Conservation (phyloP, 768 basidiomycete species). For the Auricularia sp. region DNA sequence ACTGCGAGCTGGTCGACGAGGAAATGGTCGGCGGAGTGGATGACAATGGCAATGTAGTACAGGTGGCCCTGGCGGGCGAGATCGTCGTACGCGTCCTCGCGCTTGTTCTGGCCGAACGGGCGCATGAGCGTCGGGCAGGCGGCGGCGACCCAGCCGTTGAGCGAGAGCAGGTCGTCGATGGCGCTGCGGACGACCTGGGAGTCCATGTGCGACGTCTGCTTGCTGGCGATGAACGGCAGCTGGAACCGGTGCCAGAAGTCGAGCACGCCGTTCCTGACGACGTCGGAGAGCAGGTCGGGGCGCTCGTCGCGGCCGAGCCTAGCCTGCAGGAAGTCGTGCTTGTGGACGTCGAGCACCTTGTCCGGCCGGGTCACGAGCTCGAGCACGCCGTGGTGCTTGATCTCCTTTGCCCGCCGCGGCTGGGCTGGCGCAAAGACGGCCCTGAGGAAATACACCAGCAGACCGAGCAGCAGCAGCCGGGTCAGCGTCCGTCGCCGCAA, state of each 20-base stretch:
- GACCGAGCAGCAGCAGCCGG: slow-evolving; percentile 10
- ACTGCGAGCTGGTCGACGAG: slow-evolving; percentile 96
- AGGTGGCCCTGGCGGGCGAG: slow-evolving; percentile 72
- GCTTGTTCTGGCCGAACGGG: slow-evolving; percentile 89
- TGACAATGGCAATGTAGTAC: slow-evolving; percentile 90
- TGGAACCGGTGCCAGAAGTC: slow-evolving; percentile 94
- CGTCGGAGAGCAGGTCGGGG: slow-evolving; percentile 65
- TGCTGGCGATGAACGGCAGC: slow-evolving; percentile 73
- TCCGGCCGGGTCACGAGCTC: slow-evolving; percentile 56
- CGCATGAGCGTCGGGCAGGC: slow-evolving; percentile 86
- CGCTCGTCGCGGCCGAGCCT: slow-evolving; percentile 81
- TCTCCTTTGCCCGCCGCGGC: slow-evolving; percentile 26
- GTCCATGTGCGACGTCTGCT: slow-evolving; percentile 82
- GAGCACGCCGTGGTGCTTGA: slow-evolving; percentile 49
- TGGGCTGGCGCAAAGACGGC: slow-evolving; percentile 12
- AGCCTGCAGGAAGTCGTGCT: slow-evolving; percentile 77
- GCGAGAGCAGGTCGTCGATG: slow-evolving; percentile 86
- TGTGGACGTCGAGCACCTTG: slow-evolving; percentile 79
- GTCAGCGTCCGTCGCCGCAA: slow-evolving; percentile 21
- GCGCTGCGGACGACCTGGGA: slow-evolving; percentile 80
- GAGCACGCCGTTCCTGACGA: slow-evolving; percentile 63
- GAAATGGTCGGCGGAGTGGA: slow-evolving; percentile 98
- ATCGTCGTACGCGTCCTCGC: slow-evolving; percentile 81
- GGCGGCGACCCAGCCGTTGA: slow-evolving; percentile 97
- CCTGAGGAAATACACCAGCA: slow-evolving; percentile 14